Base-by-base conservation (phyloP, 73 alveolate species). In the Paramecium bursaria region DNA sequence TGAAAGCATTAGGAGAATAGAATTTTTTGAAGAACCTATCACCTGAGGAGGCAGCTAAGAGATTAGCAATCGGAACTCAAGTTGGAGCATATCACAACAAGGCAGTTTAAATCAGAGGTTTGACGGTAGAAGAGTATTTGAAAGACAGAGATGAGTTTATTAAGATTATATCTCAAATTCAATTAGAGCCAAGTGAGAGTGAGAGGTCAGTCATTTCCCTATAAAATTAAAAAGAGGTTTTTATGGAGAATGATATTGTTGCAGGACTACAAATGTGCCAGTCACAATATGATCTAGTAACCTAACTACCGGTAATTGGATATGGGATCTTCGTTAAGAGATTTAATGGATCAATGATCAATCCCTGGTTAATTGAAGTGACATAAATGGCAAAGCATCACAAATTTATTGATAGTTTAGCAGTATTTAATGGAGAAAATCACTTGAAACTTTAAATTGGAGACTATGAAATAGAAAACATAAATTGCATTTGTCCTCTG, bases 311-410 rank as follows among this genome's bases (percentile, higher is more conserved):
- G 5, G 35, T 67, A n/a, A 67, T 67, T 67, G 82, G 82, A 25
- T 67, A 67, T 67, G 82, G 82, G 44, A 14, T 67, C 6, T 67
- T 39, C 1, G 48, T 79, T 1, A 79, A 23, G 27, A 79, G 89
- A 79, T 53, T 53, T n/a, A 51, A 79, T 79, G 89, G 77, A 14
- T 44, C 77, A 21, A 79, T 79, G 89, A 79, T 79, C 27, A 57
- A 79, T 42, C 89, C 89, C 29, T 79, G 27, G 14, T 53, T 19
- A 23, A 31, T 79, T 52, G 76, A 54, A 23, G 46, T 79, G 42
- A 44, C 29, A 39, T 53, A 52, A 47, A 14, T 79, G 1, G 89
- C 74, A 14, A 79, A 51, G 39, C 49, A 49, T 17, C 89, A 79
- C 46, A 79, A 79, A 29, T 61, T 39, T 54, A 9, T 53, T 31